Conservation (phyloP, 352 stramenopile genomes). For the Phytophthora vignae region DNA sequence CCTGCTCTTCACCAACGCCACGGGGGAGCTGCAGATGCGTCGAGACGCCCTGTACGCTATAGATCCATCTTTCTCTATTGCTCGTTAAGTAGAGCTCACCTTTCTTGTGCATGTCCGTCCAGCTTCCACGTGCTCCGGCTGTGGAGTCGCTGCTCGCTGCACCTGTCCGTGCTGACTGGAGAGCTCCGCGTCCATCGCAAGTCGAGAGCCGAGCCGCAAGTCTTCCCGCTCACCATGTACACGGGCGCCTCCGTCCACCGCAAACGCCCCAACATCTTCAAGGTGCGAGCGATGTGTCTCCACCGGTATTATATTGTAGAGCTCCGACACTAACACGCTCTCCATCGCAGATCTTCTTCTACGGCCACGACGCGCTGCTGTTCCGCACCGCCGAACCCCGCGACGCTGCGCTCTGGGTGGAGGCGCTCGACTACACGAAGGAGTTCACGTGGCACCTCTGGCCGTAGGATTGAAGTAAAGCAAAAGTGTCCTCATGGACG, state of each 20-base stretch:
- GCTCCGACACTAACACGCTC: neutral
- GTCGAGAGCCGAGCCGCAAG: neutral
- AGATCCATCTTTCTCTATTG: too few relatives aligned
- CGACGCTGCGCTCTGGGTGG: neutral
- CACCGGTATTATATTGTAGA: too few relatives aligned
- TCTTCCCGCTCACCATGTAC: neutral
- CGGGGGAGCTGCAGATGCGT: neutral
- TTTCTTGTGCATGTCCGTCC: neutral
- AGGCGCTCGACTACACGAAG: neutral
- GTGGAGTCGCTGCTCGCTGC: neutral
- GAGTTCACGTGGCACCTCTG: constrained; percentile 1
- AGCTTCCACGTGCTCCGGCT: neutral
- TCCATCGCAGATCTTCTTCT: neutral
- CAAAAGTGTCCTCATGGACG: constrained; percentile 1
- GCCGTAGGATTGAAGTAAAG: neutral
- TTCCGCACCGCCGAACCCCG: neutral
- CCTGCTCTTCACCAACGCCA: neutral
- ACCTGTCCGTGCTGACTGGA: neutral
- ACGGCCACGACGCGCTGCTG: neutral
- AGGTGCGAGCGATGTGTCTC: neutral
- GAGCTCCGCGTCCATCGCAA: neutral
- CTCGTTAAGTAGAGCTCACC: neutral
- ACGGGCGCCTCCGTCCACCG: neutral
- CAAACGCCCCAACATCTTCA: neutral
- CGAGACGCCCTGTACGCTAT: neutral